Evolutionary conservation across 2,329 filamentous ascomycete genomes (phyloP), one percentile per base, ranked within the genome.

Genomic region (Paecilomyces sp.): DNA sequence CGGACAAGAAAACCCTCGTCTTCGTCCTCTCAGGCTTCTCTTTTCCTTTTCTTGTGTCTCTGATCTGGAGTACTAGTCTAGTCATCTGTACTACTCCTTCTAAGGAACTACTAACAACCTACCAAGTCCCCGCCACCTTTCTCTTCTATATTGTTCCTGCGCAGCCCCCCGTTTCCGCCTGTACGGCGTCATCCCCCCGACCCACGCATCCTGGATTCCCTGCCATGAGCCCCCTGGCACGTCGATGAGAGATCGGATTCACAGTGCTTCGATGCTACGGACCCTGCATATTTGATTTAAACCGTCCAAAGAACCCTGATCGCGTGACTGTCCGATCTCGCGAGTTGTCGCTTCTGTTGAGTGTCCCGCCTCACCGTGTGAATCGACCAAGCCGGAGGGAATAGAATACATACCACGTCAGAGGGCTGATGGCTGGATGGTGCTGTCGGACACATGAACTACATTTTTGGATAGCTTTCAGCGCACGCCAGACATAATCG

Each of bases 361-460:
- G 18, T 47, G 31, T 18, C 41, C 41, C 41, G n/a, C 41, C 41
- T 22, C 7, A 18, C n/a, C 41, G 41, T 15, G 41, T 47, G 41
- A 47, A 47, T 47, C 41, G 7, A 47, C 41, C n/a, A 18, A n/a
- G 41, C 15, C 31, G 31, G 41, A n/a, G 41, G 15, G 15, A 11
- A 41, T n/a, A 47, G 31, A 33, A 11, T 33, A 28, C 11, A 33
- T 8, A 33, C 6, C 8, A 47, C n/a, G 5, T 18, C 41, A 18
- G 41, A 47, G n/a, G 41, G 41, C 41, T 47, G 18, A 47, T 47
- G 41, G 41, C 41, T 47, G 41, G 41, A 33, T 54, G 24, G 52
- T 13, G n/a, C 51, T 34, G 52, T 31, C 52, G 55, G 50, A 65
- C 69, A 62, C 71, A 75, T 74, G 73, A 67, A 66, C 62, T 18